Base-by-base conservation (phyloP, 305 asterid species). In the Fraxinus xanthoxyloides region DNA sequence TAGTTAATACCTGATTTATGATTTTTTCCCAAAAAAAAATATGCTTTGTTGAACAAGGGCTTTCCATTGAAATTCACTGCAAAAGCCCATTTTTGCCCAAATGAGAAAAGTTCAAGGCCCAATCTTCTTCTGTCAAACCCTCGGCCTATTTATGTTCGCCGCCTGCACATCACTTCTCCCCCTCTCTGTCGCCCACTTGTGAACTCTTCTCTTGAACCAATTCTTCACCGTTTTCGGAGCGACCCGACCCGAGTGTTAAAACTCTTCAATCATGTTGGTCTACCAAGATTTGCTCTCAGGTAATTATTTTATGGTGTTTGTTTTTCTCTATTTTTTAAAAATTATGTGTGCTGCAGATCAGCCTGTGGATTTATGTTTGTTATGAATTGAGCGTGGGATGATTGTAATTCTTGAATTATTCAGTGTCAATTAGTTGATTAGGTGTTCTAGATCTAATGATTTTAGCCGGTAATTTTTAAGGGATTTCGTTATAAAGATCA, bases 261-360 rank as follows among this genome's bases (percentile, higher is more conserved):
- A 13, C 61, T 61, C 34, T 70, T 40, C 81, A 77, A 86, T 40
- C 84, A 92, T 89, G 95, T 86, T 93, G 94, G 92, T 93, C 81
- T 91, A 93, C 72, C 94, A 90, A 54, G 97, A 93, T 90, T 83
- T 90, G 85, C 82, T 91, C 17, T 31, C 91, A 7, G 92, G 95
- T 90, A 77, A 75, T 5, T 48, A 9, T 7, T 3, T 21, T 3
- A 24, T 3, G 28, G n/a, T 3, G n/a, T 12, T 12, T 43, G 19
- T 46, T 3, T 3, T 13, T 46, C 56, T 46, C 56, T 13, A 46
- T 13, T 13, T 43, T 12, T 12, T 7, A 1, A 3, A 48, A 13
- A 40, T 48, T 28, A 5, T 5, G 9, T 80, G 67, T 4, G 8
- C 6, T 36, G 13, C 31, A 59, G 77, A 46, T 77, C 30, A 23